Evolutionary conservation across 1,139 yeast species (phyloP), one percentile per base, ranked within the genome.

Genomic region (Scheffersomyces cryptocercus): DNA sequence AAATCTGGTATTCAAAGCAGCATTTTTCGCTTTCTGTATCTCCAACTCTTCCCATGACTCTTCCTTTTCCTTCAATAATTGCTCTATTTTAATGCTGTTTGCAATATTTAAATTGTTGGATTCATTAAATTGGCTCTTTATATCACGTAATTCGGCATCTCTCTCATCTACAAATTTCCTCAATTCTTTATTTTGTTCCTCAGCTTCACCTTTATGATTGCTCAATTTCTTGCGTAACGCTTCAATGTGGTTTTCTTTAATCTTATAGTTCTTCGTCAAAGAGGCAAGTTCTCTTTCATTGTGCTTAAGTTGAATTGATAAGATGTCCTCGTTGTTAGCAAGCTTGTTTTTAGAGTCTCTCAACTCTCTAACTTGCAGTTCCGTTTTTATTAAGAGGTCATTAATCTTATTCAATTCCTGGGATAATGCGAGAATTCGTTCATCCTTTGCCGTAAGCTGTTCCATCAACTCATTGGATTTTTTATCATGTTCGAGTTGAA

Each of bases 221-320:
- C 41, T 38, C 8, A 56, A 37, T 12, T 50, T 44, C 10, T 39
- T 41, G 13, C 49, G 37, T 31, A 54, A 38, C 13, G 33, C 36
- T 10, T 36, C 35, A 8, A 51, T 37, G 4, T 44, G 38, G 31
- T 47, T 51, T 34, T 63, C 65, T 39, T 59, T 62, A 10, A 58
- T 49, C 41, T 58, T 65, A 37, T 58, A 53, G 31, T 53, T 60
- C 47, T 67, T 67, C 5, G 61, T 58, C 12, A 64, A 47, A 2
- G 66, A 61, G 2, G 68, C 67, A 30, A 66, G 52, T 41, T 68
- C 73, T 15, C 65, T 50, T 32, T 65, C 68, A 43, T 59, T 58
- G 41, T 61, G 65, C 35, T 58, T 57, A 37, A 68, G 52, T 50
- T 67, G 71, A 15, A 65, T 56, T 5, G 53, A 49, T 20, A 67